Base-by-base conservation (phyloP, 2,329 filamentous ascomycete genomes). In the Calonectria henricotiae region DNA sequence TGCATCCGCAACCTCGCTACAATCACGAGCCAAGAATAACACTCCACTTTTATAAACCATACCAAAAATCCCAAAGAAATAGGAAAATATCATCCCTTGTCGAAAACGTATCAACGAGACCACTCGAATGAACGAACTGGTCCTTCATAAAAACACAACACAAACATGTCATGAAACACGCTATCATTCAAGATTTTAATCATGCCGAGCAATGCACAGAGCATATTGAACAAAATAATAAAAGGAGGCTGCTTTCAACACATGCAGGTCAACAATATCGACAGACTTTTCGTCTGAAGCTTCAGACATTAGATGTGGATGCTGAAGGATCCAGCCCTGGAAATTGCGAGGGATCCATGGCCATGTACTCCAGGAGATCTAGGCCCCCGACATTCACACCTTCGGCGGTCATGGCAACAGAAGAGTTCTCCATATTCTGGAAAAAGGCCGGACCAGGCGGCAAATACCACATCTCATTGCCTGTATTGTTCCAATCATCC, bases 341-440 rank as follows among this genome's bases (percentile, higher is more conserved):
- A 54, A 85, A 86, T 44, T 84, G 82, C 41, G 80, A 78, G 4
- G 82, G 79, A 44, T 89, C 90, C 87, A 91, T 89, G 8, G 89
- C 88, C 89, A 92, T 91, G 73, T 90, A 92, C 77, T 93, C 91
- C 15, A 93, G 85, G 74, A 93, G 78, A 77, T 93, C 91, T 37
- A 92, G 84, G 0, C 91, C 91, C 11, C 90, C 90, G 2, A 92
- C 88, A 74, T 91, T 91, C 61, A 92, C 88, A 32, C 90, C 90
- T 74, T 92, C 90, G 9, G 90, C 89, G 3, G 90, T 92, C 88
- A 92, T 91, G 49, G 89, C 89, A 11, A 92, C 89, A 7, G 86
- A 86, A 39, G 86, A 86, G 71, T 89, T 89, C 70, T 88, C 88
- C 76, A 91, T 86, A 77, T 90, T 91, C 76, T 91, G 89, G 80